Conservation (phyloP, 768 basidiomycete species). For the Lactarius vividus region DNA sequence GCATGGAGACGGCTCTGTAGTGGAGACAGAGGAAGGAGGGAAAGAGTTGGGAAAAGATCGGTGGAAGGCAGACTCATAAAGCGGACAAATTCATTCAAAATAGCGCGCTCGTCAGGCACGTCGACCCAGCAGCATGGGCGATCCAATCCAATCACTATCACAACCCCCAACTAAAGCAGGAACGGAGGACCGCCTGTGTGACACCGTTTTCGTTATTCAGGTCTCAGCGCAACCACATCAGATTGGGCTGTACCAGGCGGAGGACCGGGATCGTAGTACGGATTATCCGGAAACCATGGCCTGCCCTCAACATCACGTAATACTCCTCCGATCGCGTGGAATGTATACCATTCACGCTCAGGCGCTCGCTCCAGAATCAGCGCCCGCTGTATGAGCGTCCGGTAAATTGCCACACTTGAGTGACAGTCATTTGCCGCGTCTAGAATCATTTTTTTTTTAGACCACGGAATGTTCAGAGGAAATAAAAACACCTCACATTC, state of each 20-base stretch:
- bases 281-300: conserved; percentile 58
- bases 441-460: conserved; percentile 29
- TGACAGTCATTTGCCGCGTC: conserved; percentile 76
- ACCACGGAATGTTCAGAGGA: neutral
- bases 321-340: conserved; percentile 49
- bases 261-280: conserved; percentile 70
- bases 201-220: neutral
- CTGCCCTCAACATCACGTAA: conserved; percentile 39
- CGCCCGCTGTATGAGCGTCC: conserved; percentile 45
- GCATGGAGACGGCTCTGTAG: conserved; percentile 1
- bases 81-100: neutral
- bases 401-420: conserved; percentile 56
- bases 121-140: neutral
- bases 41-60: neutral
- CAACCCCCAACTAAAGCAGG: neutral
- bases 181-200: neutral
- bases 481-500: conserved; percentile 50
- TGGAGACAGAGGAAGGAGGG: no score
- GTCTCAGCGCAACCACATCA: neutral
- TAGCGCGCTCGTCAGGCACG: neutral
- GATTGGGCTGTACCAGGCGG: conserved; percentile 37
- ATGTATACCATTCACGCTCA: conserved; percentile 49
- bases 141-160: neutral
- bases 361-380: conserved; percentile 38
- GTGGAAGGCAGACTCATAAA: neutral